A percentile compares a stretch with the other conserved stretches of the same genome.
Evolutionary conservation across 1,284 basidiomycete genomes (phyloP).

Genomic region (Fomitiporia mediterranea): DNA sequence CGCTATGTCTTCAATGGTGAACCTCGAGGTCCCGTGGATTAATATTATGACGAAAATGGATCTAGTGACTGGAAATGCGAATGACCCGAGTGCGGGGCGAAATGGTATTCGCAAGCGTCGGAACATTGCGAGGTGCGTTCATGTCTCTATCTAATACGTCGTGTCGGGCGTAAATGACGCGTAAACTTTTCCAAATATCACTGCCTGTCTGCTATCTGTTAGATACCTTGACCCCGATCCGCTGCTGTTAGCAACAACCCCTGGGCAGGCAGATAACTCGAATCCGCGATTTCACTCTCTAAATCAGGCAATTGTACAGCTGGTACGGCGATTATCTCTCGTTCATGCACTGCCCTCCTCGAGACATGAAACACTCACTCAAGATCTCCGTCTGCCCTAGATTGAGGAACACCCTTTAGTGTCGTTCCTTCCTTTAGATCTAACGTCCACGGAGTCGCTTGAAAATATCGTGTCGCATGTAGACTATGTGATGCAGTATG

Average conservation of each 20-base stretch:
- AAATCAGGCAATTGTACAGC: slow-evolving; percentile 91
- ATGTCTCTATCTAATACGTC: neutral
- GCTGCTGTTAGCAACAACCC: slow-evolving; percentile 69
- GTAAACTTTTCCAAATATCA: slow-evolving; percentile 1
- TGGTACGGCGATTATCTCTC: slow-evolving; percentile 45
- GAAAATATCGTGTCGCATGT: slow-evolving; percentile 92
- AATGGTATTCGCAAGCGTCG: slow-evolving; percentile 70
- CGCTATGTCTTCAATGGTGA: slow-evolving; percentile 99
- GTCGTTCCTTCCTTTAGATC: slow-evolving; percentile 92
- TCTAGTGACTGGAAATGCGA: slow-evolving; percentile 67
- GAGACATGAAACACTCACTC: slow-evolving; percentile 9
- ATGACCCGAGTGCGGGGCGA: slow-evolving; percentile 59
- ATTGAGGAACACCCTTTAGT: slow-evolving; percentile 99
- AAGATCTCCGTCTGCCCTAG: slow-evolving; percentile 37
- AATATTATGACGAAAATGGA: slow-evolving; percentile 99
- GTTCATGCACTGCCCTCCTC: slow-evolving; percentile 1
- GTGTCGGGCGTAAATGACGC: neutral
- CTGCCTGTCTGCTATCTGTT: no score
- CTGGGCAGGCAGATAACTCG: slow-evolving; percentile 55
- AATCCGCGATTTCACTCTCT: slow-evolving; percentile 91
- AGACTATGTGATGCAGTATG: slow-evolving; percentile 96
- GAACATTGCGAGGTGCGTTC: slow-evolving; percentile 69
- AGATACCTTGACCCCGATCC: slow-evolving; percentile 98
- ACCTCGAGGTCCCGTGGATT: slow-evolving; percentile 94
- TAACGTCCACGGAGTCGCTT: slow-evolving; percentile 86